Conservation (phyloP, 2,329 filamentous ascomycete genomes). For the Cercospora zeae-maydis region DNA sequence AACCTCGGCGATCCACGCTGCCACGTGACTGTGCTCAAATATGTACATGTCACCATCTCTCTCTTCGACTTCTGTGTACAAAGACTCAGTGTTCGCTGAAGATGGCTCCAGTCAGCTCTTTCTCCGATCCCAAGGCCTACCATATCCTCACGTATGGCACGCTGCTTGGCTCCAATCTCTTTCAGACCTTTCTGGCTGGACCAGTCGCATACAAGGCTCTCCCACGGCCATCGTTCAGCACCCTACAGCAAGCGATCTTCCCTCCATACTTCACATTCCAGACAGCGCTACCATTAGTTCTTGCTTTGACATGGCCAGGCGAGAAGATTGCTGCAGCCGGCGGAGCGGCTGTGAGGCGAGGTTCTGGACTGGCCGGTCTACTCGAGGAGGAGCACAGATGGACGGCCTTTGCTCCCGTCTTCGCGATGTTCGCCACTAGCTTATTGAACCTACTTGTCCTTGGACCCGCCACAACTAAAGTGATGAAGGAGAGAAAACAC, state of each 20-base stretch:
- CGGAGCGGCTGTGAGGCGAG: conserved; percentile 22
- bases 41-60: neutral
- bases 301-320: conserved; percentile 79
- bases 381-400: conserved; percentile 59
- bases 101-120: conserved; percentile 47
- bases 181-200: conserved; percentile 75
- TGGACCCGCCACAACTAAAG: conserved; percentile 69
- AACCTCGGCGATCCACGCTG: neutral
- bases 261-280: conserved; percentile 87
- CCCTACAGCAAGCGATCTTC: conserved; percentile 76
- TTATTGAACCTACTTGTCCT: conserved; percentile 67
- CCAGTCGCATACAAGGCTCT: conserved; percentile 74
- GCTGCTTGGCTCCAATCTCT: conserved; percentile 80
- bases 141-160: conserved; percentile 74
- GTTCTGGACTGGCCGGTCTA: conserved; percentile 39
- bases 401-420: conserved; percentile 65
- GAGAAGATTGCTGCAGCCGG: conserved; percentile 37
- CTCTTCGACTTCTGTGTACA: neutral
- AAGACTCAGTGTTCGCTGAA: conserved; percentile 3
- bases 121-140: conserved; percentile 69
- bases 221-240: conserved; percentile 73
- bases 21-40: neutral
- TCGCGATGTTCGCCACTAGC: conserved; percentile 66
- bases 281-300: conserved; percentile 65
- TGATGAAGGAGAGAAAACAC: conserved; percentile 71